phyloP scores from a whole-genome alignment of 805 yeast species.

The Schwanniomyces yamadae region DNA sequence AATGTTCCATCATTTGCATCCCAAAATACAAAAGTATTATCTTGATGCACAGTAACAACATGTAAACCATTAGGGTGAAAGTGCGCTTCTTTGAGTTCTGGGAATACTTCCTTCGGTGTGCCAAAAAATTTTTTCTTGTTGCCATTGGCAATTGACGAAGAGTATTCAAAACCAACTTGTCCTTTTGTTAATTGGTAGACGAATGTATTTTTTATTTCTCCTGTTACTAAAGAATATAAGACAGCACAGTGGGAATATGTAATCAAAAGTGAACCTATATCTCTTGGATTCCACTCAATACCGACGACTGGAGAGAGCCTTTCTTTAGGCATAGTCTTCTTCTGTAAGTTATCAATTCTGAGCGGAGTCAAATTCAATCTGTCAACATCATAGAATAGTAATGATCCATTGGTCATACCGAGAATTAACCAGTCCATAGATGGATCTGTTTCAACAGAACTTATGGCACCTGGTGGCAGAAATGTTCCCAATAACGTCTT shows the following conservation, averaged over 20 bases:
- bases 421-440: constrained; percentile 81
- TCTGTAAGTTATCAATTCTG: constrained; percentile 71
- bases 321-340: constrained; percentile 53
- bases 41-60: constrained; percentile 72
- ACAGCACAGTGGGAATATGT: constrained; percentile 71
- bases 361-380: constrained; percentile 65
- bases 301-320: constrained; percentile 63
- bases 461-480: constrained; percentile 63
- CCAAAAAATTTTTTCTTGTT: constrained; percentile 44
- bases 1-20: constrained; percentile 77
- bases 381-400: constrained; percentile 78
- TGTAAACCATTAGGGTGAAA: constrained; percentile 96
- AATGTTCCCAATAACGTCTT: constrained; percentile 60
- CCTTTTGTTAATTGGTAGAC: constrained; percentile 63
- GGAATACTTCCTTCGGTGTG: constrained; percentile 31
- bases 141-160: constrained; percentile 29
- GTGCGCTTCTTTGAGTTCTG: constrained; percentile 48
- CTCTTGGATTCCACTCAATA: constrained; percentile 84
- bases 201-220: constrained; percentile 54
- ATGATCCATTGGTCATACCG: constrained; percentile 75
- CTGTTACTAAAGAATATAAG: constrained; percentile 63
- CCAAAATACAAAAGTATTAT: constrained; percentile 89
- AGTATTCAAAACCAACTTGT: constrained; percentile 56
- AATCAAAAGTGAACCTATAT: constrained; percentile 72
- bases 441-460: constrained; percentile 77